Base-by-base conservation (phyloP, 495 filamentous ascomycete species). In the Aspergillus olivimuriae region DNA sequence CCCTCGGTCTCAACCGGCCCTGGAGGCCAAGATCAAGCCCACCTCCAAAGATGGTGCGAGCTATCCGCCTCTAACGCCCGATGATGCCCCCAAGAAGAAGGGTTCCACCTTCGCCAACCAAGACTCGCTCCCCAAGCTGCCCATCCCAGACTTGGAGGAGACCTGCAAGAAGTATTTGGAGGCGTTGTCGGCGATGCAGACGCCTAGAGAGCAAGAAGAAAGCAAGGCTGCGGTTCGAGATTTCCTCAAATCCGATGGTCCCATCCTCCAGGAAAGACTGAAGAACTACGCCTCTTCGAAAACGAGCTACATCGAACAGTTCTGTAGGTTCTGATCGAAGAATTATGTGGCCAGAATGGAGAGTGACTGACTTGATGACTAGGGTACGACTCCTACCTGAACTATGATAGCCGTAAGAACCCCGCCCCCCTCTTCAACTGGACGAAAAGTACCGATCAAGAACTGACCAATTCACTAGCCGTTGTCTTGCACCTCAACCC, bases 371-470 rank as follows among this genome's bases (percentile, higher is more conserved):
- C 56, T 37, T 28, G 9, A 12, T 19, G 37, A 8, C 19, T 55
- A 97, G 91, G 92, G 92, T 98, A 97, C 57, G 92, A 98, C 61
- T 97, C 92, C 22, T 98, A 96, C 58, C 72, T 97, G 36, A 97
- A 97, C 61, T 98, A 85, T 58, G 92, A 98, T 65, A 98, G 95
- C 58, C 89, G 74, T 77, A 52, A 65, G 74, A 54, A 43, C 20
- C 30, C 16, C 22, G 18, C 10, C 33, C 10, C 19, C n/a, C 5
- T 34, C 18, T 11, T 9, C 19, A 41, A 30, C 14, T n/a, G 4
- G 14, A 20, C 10, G 11, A 8, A 19, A 19, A 22, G n/a, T 24
- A 24, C 40, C 56, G 30, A 54, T 19, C 32, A 34, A 34, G n/a
- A 18, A 53, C 32, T n/a, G 28, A n/a, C n/a, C n/a, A n/a, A n/a